Evolutionary conservation across 208 protist species (phyloP).

Genomic region (Borovskyia barvae): DNA sequence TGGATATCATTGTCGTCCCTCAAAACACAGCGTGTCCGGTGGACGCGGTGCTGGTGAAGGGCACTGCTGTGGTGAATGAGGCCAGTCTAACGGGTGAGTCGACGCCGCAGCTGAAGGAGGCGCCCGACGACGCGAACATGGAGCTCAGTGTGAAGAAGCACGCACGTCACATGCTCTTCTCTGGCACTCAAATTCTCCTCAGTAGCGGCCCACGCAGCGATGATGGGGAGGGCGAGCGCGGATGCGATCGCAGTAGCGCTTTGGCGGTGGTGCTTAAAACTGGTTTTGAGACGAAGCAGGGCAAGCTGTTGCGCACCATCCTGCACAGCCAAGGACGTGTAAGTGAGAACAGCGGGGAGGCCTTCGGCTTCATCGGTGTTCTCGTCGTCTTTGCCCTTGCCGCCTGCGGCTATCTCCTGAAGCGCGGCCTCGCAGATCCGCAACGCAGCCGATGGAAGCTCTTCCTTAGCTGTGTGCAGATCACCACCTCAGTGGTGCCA

Average conservation of each 20-base stretch:
- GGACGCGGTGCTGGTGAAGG: slow-evolving; percentile 94
- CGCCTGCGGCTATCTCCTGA: slow-evolving; percentile 95
- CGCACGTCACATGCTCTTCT: slow-evolving; percentile 91
- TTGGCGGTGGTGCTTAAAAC: slow-evolving; percentile 98
- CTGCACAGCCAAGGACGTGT: slow-evolving; percentile 93
- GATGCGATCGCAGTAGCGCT: slow-evolving; percentile 34
- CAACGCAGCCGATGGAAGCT: slow-evolving; percentile 94
- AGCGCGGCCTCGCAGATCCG: slow-evolving; percentile 81
- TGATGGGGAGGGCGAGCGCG: slow-evolving; percentile 22
- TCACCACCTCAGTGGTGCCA: slow-evolving; percentile 98
- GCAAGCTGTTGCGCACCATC: slow-evolving; percentile 94
- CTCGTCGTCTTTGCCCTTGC: slow-evolving; percentile 97
- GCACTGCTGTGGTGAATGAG: slow-evolving; percentile 98
- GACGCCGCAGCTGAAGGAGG: slow-evolving; percentile 97
- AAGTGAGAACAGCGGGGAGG: slow-evolving; percentile 95
- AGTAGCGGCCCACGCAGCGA: slow-evolving; percentile 62
- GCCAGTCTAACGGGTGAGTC: slow-evolving; percentile 99
- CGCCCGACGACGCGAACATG: slow-evolving; percentile 64
- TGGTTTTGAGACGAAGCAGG: slow-evolving; percentile 98
- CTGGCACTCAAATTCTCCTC: slow-evolving; percentile 94
- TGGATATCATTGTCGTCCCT: slow-evolving; percentile 93
- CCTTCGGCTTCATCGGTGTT: slow-evolving; percentile 96
- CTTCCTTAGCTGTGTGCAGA: slow-evolving; percentile 97
- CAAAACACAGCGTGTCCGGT: slow-evolving; percentile 87
- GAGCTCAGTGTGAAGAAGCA: slow-evolving; percentile 88